These are phyloP conservation scores for Endothia cerciana DNA, from an alignment of 2,329 filamentous ascomycete genomes.

Conservation along the genomic window DNA sequence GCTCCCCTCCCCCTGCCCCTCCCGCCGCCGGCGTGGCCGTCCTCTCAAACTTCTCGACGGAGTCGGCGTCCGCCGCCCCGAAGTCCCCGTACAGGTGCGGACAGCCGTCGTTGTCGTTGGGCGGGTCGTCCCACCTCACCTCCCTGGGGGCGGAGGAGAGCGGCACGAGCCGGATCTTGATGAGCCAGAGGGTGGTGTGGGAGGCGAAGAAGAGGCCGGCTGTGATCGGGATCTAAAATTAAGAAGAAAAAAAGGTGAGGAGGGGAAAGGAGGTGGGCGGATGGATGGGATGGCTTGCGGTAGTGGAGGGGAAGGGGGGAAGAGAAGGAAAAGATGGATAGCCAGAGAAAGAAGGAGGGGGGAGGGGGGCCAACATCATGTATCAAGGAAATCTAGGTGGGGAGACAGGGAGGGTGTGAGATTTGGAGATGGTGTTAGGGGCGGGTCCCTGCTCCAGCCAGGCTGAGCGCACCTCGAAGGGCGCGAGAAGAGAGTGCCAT, in stretches of 20 bases:
- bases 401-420: too few relatives aligned
- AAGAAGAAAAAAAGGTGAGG: constrained; percentile 1
- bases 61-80: constrained; percentile 55
- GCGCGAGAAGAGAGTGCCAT: too few relatives aligned
- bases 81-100: constrained; percentile 65
- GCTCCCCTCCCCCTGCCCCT: constrained; percentile 33
- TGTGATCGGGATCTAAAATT: constrained; percentile 48
- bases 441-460: too few relatives aligned
- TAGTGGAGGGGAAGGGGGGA: not conserved
- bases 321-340: not conserved
- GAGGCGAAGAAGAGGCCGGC: constrained; percentile 49
- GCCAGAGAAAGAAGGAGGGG: not conserved
- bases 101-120: constrained; percentile 48
- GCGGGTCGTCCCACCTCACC: constrained; percentile 55
- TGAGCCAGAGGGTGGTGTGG: constrained; percentile 48
- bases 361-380: too few relatives aligned
- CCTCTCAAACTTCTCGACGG: constrained; percentile 50
- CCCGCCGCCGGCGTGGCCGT: not conserved
- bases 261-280: not conserved
- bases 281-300: not conserved
- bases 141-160: constrained; percentile 42
- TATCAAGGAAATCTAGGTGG: too few relatives aligned
- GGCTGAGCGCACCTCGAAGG: too few relatives aligned
- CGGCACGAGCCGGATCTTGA: constrained; percentile 56
- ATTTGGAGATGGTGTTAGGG: too few relatives aligned